These are phyloP conservation scores for Chrysoporthe cubensis DNA, from an alignment of 2,329 filamentous ascomycete genomes.

Conservation along the genomic window DNA sequence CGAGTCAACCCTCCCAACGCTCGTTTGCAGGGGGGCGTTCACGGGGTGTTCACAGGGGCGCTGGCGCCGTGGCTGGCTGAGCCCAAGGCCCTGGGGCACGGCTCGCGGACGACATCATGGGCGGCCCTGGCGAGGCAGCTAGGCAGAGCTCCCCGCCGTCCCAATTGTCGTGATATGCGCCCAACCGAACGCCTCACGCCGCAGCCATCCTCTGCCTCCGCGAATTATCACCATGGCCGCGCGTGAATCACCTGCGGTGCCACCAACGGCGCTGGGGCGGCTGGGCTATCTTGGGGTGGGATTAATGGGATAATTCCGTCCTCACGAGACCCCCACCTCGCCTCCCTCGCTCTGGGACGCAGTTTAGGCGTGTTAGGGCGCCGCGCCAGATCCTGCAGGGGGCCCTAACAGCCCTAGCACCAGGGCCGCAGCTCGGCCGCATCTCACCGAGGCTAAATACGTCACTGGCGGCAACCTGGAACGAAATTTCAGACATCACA, in stretches of 20 bases:
- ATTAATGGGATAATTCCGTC: background rate
- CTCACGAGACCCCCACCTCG: background rate
- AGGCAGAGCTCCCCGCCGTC: no score
- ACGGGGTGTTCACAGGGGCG: background rate
- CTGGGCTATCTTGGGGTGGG: background rate
- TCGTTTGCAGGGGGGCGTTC: background rate
- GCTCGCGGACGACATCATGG: no score
- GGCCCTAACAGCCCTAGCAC: background rate
- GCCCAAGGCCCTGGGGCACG: no score
- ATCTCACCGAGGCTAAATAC: constrained; percentile 6
- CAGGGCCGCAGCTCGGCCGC: background rate
- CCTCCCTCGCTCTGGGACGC: background rate
- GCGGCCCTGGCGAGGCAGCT: no score
- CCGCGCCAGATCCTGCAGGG: background rate
- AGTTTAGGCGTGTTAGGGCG: background rate
- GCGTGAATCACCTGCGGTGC: background rate
- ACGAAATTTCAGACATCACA: constrained; percentile 11
- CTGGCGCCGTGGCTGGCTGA: no score
- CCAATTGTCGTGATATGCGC: background rate
- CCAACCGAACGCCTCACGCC: background rate
- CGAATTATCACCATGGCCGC: background rate
- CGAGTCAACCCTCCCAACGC: constrained; percentile 1
- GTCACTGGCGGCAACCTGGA: constrained; percentile 6
- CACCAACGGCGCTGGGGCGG: background rate
- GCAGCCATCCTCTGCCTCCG: background rate